Evolutionary conservation across 2,329 filamentous ascomycete species (phyloP).

Genomic region (Fusarium pseudocircinatum): DNA sequence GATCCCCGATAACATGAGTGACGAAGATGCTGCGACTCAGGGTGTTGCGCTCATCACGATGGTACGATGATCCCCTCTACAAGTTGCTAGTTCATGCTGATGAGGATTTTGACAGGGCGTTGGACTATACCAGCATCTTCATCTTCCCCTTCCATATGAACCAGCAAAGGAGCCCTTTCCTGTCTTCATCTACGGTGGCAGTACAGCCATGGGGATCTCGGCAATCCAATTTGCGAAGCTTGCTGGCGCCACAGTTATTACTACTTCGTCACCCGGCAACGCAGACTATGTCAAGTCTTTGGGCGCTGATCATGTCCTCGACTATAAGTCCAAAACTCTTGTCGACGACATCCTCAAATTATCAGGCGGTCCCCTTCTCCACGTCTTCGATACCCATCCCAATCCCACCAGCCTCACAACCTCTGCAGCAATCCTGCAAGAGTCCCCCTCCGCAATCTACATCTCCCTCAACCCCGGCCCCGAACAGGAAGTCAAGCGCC

Average conservation of each 20-base stretch:
- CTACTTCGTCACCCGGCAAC: conserved; percentile 50
- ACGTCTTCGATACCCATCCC: not conserved
- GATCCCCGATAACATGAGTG: conserved; percentile 50
- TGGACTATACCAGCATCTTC: conserved; percentile 57
- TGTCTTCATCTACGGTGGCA: conserved; percentile 56
- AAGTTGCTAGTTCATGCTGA: fast-evolving
- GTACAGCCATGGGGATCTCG: conserved; percentile 65
- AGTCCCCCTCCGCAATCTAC: not conserved
- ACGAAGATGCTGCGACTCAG: conserved; percentile 58
- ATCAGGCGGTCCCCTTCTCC: conserved; percentile 25
- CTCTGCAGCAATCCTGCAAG: not conserved
- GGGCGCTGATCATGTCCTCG: conserved; percentile 56
- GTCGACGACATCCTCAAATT: conserved; percentile 34
- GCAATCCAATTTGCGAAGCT: conserved; percentile 53
- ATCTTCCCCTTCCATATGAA: conserved; percentile 56
- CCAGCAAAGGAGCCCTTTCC: conserved; percentile 48
- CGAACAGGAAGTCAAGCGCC: not conserved
- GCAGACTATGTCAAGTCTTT: conserved; percentile 46
- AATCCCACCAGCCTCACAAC: not conserved
- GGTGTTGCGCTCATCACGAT: conserved; percentile 54
- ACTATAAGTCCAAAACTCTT: conserved; percentile 50
- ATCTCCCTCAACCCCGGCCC: not conserved
- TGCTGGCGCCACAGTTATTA: conserved; percentile 48
- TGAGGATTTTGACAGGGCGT: conserved; percentile 44
- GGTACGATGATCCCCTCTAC: fast-evolving